Percentiles rank a stretch among this genome's conserved stretches.
These are phyloP conservation scores for Corylus americana DNA, from an alignment of 306 rosid species.

Conservation along the genomic window DNA sequence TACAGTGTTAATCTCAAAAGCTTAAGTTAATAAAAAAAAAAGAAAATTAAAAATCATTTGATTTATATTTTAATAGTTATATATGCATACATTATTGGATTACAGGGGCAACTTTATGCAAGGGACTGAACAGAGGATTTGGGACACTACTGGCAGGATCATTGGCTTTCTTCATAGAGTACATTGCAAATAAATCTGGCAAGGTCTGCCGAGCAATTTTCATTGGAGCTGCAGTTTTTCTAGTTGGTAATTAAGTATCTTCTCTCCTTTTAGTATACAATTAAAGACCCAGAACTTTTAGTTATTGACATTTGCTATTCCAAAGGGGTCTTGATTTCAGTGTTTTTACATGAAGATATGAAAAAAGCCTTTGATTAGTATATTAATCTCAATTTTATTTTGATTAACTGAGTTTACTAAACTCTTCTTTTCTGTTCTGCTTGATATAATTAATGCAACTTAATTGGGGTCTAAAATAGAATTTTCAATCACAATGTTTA, in stretches of 20 bases:
- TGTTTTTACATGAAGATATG: too few relatives aligned
- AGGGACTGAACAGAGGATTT: slow-evolving; percentile 92
- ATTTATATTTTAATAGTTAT: too few relatives aligned
- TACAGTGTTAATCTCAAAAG: too few relatives aligned
- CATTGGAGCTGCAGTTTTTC: slow-evolving; percentile 81
- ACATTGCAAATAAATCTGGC: slow-evolving; percentile 45
- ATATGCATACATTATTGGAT: background rate
- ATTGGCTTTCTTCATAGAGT: slow-evolving; percentile 71
- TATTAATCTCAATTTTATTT: background rate
- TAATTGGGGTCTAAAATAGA: too few relatives aligned
- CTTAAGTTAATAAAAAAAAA: too few relatives aligned
- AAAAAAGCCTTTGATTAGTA: background rate
- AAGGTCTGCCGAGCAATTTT: slow-evolving; percentile 54
- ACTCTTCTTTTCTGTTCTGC: background rate
- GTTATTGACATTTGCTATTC: too few relatives aligned
- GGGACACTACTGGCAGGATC: slow-evolving; percentile 87
- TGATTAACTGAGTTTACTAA: background rate
- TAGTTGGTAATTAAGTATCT: slow-evolving; percentile 47
- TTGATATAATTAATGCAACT: background rate
- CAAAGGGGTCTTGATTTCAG: too few relatives aligned
- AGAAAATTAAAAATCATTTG: too few relatives aligned
- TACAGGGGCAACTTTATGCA: slow-evolving; percentile 94
- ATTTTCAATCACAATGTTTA: background rate
- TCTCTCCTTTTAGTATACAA: too few relatives aligned
- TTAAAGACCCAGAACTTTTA: too few relatives aligned